Base-by-base conservation (phyloP, 1,284 basidiomycete genomes). In the Rhodotorula sp. region DNA sequence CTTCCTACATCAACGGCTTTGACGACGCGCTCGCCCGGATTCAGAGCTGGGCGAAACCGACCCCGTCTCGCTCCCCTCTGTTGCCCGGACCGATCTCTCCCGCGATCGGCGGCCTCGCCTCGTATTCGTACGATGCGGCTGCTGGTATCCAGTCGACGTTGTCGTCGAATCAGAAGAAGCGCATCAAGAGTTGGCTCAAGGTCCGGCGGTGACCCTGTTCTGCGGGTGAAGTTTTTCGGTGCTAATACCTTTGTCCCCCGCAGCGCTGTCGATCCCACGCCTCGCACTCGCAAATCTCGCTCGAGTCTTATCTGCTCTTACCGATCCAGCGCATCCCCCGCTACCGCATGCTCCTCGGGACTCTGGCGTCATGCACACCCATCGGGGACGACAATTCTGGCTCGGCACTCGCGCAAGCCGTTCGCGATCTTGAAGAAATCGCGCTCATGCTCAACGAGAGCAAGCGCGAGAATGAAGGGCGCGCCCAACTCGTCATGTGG, bases 381-480 rank as follows among this genome's bases (percentile, higher is more conserved):
- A 18, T 45, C 71, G 18, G 64, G 53, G 12, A n/a, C 53, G 15
- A 58, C 56, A 10, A 60, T 33, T 24, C 56, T 33, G 64, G 59
- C 17, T 72, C 76, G 22, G 37, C 70, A 17, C 83, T 97, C 60
- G 90, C 92, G 75, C 87, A 87, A 70, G 93, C 94, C 1, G 82
- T 95, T 65, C 83, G 86, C 33, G 91, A 95, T 80, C 95, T 97
- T 76, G 86, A 92, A 6, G 87, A 86, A 14, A 82, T 97, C 61
- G 93, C 94, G 12, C 91, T 88, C 65, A 90, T 91, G 78, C 95
- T 97, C 91, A 97, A 97, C 80, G 94, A 97, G 82, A 91, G 93
- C 74, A 96, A 96, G 81, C 88, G 94, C 24, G 94, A 96, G 77
- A 86, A 91, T 5, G 94, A 97, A 82, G 93, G 91, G 7, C 85